phyloP scores from a whole-genome alignment of 495 filamentous ascomycete species.

The Xylaria nigripes region DNA sequence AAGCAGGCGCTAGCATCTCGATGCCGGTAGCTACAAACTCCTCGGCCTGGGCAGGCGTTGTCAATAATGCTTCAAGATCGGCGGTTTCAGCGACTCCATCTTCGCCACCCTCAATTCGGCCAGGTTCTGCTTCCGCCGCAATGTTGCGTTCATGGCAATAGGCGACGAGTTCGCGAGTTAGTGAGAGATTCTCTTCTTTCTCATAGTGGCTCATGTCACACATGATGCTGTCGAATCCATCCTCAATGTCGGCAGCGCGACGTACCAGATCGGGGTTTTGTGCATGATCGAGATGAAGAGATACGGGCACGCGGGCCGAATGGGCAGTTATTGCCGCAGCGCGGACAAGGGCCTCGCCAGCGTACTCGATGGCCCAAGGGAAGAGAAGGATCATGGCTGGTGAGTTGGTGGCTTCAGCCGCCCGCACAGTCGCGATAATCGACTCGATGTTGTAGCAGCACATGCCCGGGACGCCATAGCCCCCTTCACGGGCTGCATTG shows the following conservation, averaged over 20 bases:
- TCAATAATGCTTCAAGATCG: constrained; percentile 65
- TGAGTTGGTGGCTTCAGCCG: constrained; percentile 63
- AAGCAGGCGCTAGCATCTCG: constrained; percentile 75
- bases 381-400: constrained; percentile 80
- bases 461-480: constrained; percentile 68
- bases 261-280: constrained; percentile 65
- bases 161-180: constrained; percentile 59
- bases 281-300: constrained; percentile 70
- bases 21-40: constrained; percentile 74
- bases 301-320: constrained; percentile 59
- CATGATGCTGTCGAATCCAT: constrained; percentile 73
- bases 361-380: constrained; percentile 75
- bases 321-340: constrained; percentile 55
- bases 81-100: constrained; percentile 72
- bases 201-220: constrained; percentile 78
- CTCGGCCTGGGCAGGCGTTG: constrained; percentile 67
- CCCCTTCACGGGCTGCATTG: constrained; percentile 53
- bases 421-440: constrained; percentile 69
- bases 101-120: constrained; percentile 76
- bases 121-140: constrained; percentile 72
- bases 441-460: constrained; percentile 84
- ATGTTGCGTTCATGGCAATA: constrained; percentile 72
- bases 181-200: constrained; percentile 67
- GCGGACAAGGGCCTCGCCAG: constrained; percentile 50
- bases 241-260: constrained; percentile 52